These are phyloP conservation scores for Celoporthe dispersa DNA, from an alignment of 2,329 filamentous ascomycete genomes.

Conservation along the genomic window DNA sequence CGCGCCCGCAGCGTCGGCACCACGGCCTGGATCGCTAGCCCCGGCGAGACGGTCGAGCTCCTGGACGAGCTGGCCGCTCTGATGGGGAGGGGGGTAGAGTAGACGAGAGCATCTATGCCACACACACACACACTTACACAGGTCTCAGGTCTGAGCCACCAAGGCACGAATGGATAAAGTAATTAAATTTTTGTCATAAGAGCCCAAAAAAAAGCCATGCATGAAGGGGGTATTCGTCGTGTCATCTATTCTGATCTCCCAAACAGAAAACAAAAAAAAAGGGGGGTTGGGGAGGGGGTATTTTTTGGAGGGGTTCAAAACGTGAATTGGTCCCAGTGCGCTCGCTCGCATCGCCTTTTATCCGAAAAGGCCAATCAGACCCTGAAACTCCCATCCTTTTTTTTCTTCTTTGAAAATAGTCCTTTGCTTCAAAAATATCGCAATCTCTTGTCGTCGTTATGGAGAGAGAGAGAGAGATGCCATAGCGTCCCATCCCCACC, in stretches of 20 bases:
- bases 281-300: no score
- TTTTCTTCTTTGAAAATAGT: no score
- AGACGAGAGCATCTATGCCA: no score
- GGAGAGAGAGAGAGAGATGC: no score
- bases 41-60: slow-evolving; percentile 85
- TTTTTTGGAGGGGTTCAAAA: no score
- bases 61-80: slow-evolving; percentile 78
- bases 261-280: not conserved
- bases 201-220: not conserved
- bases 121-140: no score
- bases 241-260: not conserved
- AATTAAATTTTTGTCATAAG: not conserved
- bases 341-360: not conserved
- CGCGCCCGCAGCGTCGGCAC: slow-evolving; percentile 90
- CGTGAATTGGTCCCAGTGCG: not conserved
- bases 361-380: not conserved
- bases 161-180: not conserved
- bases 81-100: slow-evolving; percentile 52
- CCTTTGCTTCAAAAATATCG: not conserved
- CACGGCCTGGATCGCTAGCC: slow-evolving; percentile 96
- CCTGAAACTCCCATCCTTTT: not conserved
- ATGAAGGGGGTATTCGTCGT: not conserved
- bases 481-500: no score
- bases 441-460: not conserved
- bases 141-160: no score